phyloP scores from a whole-genome alignment of 371 early-diverging fungal species.

The Nematocida parisii region DNA sequence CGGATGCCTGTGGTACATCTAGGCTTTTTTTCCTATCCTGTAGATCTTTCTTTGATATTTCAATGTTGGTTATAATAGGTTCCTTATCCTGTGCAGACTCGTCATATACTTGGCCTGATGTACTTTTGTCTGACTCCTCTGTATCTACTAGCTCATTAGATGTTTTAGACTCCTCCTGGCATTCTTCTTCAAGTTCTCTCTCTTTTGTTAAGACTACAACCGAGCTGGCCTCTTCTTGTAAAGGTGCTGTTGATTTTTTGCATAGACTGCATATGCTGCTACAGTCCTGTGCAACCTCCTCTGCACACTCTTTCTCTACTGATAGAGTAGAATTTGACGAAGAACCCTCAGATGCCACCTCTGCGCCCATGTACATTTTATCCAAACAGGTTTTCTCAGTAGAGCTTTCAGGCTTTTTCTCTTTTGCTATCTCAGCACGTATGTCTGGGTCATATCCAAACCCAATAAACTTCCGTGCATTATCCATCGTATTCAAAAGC shows the following conservation, averaged over 20 bases:
- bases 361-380: no score
- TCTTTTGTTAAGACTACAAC: no score
- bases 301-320: no score
- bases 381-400: no score
- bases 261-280: background rate
- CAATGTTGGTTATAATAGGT: background rate
- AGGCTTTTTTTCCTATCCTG: background rate
- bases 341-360: no score
- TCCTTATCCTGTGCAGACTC: background rate
- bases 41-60: conserved; percentile 7
- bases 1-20: background rate
- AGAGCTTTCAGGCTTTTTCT: background rate
- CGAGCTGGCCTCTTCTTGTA: background rate
- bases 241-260: background rate
- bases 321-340: no score
- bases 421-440: background rate
- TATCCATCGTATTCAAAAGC: conserved; percentile 57
- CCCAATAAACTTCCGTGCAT: conserved; percentile 66
- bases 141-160: no score
- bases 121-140: no score
- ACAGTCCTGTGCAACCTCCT: no score
- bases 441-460: conserved; percentile 68
- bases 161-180: no score
- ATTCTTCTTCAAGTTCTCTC: no score
- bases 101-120: background rate